Percentiles rank a stretch among this genome's conserved stretches.
These are phyloP conservation scores for Boletales sp. DNA, from an alignment of 768 basidiomycete genomes.

Conservation along the genomic window DNA sequence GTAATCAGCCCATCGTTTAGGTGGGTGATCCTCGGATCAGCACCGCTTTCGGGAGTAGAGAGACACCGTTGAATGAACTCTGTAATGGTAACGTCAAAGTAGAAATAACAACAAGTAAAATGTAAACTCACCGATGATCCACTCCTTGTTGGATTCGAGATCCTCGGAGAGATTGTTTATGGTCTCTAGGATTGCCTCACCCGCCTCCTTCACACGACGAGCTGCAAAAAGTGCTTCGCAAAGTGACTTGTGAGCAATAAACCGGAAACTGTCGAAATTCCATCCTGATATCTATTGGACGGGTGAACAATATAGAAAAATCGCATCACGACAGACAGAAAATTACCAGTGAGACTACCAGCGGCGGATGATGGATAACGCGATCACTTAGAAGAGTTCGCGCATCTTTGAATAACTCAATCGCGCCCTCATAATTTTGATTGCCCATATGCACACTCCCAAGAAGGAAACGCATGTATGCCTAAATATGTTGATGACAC, in stretches of 20 bases:
- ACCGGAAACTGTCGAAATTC: too few species aligned
- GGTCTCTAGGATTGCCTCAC: not conserved
- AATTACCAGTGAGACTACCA: conserved; percentile 1
- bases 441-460: not conserved
- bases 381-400: not conserved
- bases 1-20: too few species aligned
- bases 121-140: not conserved
- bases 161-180: too few species aligned
- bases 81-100: not conserved
- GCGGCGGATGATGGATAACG: not conserved
- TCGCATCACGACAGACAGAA: not conserved
- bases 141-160: too few species aligned
- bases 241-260: not conserved
- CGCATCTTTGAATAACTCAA: not conserved
- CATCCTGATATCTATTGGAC: too few species aligned
- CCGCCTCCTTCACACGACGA: not conserved
- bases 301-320: not conserved
- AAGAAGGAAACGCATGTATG: conserved; percentile 7
- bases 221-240: conserved; percentile 3
- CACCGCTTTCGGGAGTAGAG: not conserved
- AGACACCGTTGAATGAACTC: conserved; percentile 1
- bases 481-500: not conserved
- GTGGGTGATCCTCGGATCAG: not conserved
- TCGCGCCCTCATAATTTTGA: not conserved
- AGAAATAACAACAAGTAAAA: too few species aligned